Evolutionary conservation across 2,329 filamentous ascomycete genomes (phyloP), one percentile per base, ranked within the genome.

Genomic region (Sclerotinia borealis): DNA sequence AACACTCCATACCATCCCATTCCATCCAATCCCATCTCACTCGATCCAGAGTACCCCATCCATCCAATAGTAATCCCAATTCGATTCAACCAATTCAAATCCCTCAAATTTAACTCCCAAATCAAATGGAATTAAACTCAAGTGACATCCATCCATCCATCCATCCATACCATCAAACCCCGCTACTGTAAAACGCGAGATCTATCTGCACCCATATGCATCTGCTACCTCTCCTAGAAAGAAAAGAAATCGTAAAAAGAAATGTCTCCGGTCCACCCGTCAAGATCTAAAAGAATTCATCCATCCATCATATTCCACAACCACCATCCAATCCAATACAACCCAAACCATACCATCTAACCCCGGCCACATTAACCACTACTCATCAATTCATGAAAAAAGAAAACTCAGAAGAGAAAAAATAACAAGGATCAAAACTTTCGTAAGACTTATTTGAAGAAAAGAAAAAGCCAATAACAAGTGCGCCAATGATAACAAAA

Each of bases 221-320:
- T 55, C 52, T 55, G 36, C 25, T 15, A 34, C 43, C 52, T 55
- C 52, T 31, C 19, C 27, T n/a, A 59, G 29, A 31, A 59, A 45
- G 27, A 59, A 59, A 56, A n/a, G 17, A 37, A 59, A 13, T 59
- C 52, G n/a, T 56, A 29, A 41, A 48, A 59, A 55, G n/a, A 34
- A 34, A 36, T 47, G 48, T 55, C 50, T 50, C 59, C 59, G 50
- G 59, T 48, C 31, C 29, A 62, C 59, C 59, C 50, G 59, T 62
- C 11, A 50, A 62, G 59, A 62, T 62, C 22, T 43, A 39, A 47
- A n/a, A 37, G 48, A 37, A 17, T 36, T 22, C 11, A 34, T 37
- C 3, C 36, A 54, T 36, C 39, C 27, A 19, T 45, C 37, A n/a
- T 31, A 13, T 41, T 52, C 27, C 49, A 43, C 29, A 19, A 3